Evolutionary conservation across 345 rosid genomes (phyloP), one percentile per base, ranked within the genome.

Genomic region (Excoecaria cochinchinensis): DNA sequence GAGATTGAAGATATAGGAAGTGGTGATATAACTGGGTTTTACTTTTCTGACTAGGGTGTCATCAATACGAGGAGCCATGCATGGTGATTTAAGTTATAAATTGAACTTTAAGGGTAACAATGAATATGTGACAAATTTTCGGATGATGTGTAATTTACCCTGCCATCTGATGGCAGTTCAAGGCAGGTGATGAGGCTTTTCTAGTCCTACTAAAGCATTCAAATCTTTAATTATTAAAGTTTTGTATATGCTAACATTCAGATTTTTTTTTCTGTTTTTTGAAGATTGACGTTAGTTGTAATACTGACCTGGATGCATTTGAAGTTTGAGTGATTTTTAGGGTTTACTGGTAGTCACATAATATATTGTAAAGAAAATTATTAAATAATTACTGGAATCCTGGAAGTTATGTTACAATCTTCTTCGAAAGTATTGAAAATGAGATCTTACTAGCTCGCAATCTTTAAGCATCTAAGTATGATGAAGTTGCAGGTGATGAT

Each of bases 291-390:
- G 16, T 24, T 12, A 15, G 10, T 53, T 70, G 36, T 70, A 52
- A 13, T 17, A 52, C n/a, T n/a, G 73, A 46, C 55, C 51, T 68
- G 48, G 31, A 70, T 70, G 73, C 19, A 55, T 55, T 53, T 55
- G 73, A 55, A 17, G 12, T n/a, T 31, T 39, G 11, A 40, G 62
- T 25, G 17, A 63, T 50, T 73, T 62, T 44, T 11, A 17, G 16
- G 59, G 69, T 25, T 14, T 58, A 44, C n/a, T 71, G 17, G n/a
- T 58, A 12, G 36, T n/a, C 56, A 57, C 9, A 5, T 55, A 21
- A 5, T 55, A 21, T n/a, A 31, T 21, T 4, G 1, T 12, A 17
- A 25, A 31, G 72, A 14, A 51, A 24, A 10, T 31, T 61, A 15
- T 36, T 69, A 69, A 11, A 52, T 51, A 50, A 69, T 50, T 14